These are phyloP conservation scores for Lipomyces anomalus DNA, from an alignment of 805 yeast species.

Conservation along the genomic window DNA sequence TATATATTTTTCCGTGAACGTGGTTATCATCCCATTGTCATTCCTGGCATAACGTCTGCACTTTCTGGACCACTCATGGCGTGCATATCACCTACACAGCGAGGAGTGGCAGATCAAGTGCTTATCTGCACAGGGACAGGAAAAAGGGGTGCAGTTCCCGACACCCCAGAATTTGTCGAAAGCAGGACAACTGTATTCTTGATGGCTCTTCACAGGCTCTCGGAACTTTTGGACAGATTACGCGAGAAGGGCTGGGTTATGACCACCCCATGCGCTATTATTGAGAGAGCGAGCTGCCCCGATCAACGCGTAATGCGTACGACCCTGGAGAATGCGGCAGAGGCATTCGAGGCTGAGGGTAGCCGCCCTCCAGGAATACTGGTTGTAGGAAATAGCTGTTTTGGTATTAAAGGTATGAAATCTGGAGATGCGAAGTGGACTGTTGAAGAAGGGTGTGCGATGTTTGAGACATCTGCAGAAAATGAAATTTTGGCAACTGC, in stretches of 20 bases:
- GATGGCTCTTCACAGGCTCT: conserved; percentile 79
- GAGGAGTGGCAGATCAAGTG: conserved; percentile 89
- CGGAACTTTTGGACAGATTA: conserved; percentile 33
- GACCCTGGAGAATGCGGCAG: conserved; percentile 56
- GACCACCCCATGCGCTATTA: conserved; percentile 70
- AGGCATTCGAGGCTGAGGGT: conserved; percentile 69
- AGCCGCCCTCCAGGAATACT: conserved; percentile 90
- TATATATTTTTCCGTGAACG: conserved; percentile 57
- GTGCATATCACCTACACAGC: conserved; percentile 82
- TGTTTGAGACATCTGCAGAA: background rate
- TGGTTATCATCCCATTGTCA: conserved; percentile 66
- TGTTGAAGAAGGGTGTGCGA: background rate
- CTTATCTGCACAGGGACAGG: conserved; percentile 94
- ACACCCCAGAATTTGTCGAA: conserved; percentile 63
- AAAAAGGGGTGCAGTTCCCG: conserved; percentile 74
- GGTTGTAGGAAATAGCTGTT: conserved; percentile 76
- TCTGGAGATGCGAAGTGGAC: background rate
- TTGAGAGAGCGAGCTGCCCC: conserved; percentile 89
- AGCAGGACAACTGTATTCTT: conserved; percentile 79
- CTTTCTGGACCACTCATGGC: conserved; percentile 80
- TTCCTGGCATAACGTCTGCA: conserved; percentile 89
- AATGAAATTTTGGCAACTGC: no score
- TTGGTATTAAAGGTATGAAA: background rate
- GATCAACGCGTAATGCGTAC: conserved; percentile 86
- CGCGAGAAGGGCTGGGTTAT: conserved; percentile 63